These are phyloP conservation scores for Bidens hawaiensis DNA, from an alignment of 140 eudicot species.

Conservation along the genomic window DNA sequence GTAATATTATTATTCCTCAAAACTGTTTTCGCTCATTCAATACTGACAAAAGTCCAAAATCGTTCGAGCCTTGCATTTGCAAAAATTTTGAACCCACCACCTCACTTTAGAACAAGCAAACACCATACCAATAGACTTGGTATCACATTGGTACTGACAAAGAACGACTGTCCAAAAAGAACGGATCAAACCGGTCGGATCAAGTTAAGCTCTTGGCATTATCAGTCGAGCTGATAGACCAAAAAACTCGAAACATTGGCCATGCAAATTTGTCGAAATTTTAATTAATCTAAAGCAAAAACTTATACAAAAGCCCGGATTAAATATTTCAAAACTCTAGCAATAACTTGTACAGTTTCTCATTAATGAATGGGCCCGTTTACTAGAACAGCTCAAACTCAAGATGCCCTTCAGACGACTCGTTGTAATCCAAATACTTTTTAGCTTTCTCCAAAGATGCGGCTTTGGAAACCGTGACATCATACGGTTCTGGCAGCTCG, in stretches of 20 bases:
- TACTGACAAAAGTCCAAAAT: too few relatives aligned
- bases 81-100: too few relatives aligned
- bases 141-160: too few relatives aligned
- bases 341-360: slow-evolving; percentile 12
- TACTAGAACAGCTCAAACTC: slow-evolving; percentile 79
- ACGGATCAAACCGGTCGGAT: too few relatives aligned
- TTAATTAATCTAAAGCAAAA: slow-evolving; percentile 22
- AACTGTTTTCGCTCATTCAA: too few relatives aligned
- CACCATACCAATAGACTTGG: too few relatives aligned
- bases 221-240: neutral
- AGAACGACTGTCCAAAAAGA: too few relatives aligned
- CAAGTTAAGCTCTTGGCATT: neutral
- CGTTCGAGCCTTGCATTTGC: too few relatives aligned
- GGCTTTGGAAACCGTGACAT: slow-evolving; percentile 29
- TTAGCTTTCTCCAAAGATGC: slow-evolving; percentile 40
- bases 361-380: slow-evolving; percentile 9
- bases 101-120: too few relatives aligned
- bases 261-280: slow-evolving; percentile 24
- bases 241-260: neutral
- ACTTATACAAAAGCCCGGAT: slow-evolving; percentile 29
- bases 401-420: slow-evolving; percentile 53
- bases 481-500: slow-evolving; percentile 61
- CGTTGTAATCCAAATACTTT: slow-evolving; percentile 54
- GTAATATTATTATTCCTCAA: too few relatives aligned
- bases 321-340: slow-evolving; percentile 26